Base-by-base conservation (phyloP, 2,329 filamentous ascomycete genomes). In the Fusarium haematococcum region DNA sequence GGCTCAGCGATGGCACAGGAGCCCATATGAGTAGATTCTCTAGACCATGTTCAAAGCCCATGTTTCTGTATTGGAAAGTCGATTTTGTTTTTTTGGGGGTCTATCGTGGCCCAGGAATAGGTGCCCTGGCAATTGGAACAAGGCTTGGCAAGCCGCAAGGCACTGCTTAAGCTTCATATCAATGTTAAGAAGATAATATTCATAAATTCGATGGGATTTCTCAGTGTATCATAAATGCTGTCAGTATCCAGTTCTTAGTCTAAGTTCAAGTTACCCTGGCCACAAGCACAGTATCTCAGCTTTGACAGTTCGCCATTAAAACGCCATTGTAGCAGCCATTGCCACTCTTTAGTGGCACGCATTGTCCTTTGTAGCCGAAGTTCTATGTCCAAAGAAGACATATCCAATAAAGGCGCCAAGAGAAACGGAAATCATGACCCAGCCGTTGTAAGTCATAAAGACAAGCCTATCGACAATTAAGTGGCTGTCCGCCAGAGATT, bases 381-480 rank as follows among this genome's bases (percentile, higher is more conserved):
- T 91, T 63, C 88, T 86, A 65, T 91, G 89, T 18, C 94, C 93
- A 85, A 98, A 99, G 52, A 93, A 78, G 69, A 98, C 81, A 81
- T 97, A 98, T 50, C 97, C 97, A 52, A 97, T 83, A 75, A 97
- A 97, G 0, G 96, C 95, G 18, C 97, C 97, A 11, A 97, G 86
- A 1, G 93, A 93, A 18, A 98, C 95, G 4, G 96, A 90, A 75
- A 97, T 84, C 97, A 99, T 99, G 77, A 99, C 92, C 92, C 94
- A 97, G 66, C 97, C 97, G 80, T 99, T 99, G 85, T 99, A 99
- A n/a, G 97, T 99, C 97, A 99, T 99, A 85, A 99, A 99, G 25
- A 99, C 85, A 70, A 99, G 88, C 97, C 96, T 98, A 69, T n/a
- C 8, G 2, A 8, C 6, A 6, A 18, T 63, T 58, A 59, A 65